A percentile compares a stretch with the other conserved stretches of the same genome.
Evolutionary conservation across 176 grass and related monocot genomes (phyloP).

Genomic region (Melocanna baccifera): DNA sequence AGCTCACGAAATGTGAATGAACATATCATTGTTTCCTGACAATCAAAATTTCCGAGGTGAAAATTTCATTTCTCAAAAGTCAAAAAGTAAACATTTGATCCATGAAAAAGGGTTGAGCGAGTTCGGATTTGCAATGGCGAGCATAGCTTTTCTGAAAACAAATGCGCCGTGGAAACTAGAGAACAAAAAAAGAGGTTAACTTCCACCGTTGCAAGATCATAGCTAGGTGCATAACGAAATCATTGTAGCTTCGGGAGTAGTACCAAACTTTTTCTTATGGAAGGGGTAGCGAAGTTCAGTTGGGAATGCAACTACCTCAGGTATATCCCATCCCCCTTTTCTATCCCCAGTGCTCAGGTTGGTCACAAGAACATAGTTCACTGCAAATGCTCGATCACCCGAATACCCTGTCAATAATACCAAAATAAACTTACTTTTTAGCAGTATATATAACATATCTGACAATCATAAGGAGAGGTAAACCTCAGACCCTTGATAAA

Average conservation of each 20-base stretch:
- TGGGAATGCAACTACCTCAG: conserved; percentile 35
- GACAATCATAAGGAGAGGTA: background rate
- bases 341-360: conserved; percentile 51
- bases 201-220: background rate
- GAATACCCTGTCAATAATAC: conserved; percentile 48
- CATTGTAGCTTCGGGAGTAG: background rate
- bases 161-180: background rate
- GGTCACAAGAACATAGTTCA: conserved; percentile 70
- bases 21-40: background rate
- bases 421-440: background rate
- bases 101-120: background rate
- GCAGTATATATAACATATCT: background rate
- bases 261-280: background rate
- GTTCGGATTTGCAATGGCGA: background rate
- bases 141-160: background rate
- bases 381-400: conserved; percentile 45
- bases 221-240: background rate
- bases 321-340: conserved; percentile 61
- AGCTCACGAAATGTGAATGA: background rate
- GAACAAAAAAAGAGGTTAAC: background rate
- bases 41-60: background rate
- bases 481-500: conserved; percentile 60
- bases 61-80: background rate
- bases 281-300: background rate
- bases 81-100: background rate